Conservation (phyloP, 192 early-diverging fungal genomes). For the Coemansia sp. region DNA sequence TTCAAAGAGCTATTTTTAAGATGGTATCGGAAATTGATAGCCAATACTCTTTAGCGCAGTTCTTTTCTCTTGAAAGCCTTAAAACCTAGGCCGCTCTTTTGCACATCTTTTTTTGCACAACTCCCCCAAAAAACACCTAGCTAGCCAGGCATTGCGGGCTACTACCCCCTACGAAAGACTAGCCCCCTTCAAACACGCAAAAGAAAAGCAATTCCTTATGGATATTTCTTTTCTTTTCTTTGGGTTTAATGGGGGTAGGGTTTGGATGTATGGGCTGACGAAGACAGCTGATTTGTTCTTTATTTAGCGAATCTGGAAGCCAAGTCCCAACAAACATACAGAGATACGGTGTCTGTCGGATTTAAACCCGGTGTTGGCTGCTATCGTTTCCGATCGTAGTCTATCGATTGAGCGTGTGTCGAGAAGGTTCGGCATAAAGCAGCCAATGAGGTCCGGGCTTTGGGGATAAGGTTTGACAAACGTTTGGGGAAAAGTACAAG, state of each 20-base stretch:
- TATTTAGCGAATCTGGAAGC: background rate
- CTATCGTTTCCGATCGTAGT: background rate
- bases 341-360: background rate
- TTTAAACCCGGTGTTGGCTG: background rate
- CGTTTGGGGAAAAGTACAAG: background rate
- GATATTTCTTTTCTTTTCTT: background rate
- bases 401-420: background rate
- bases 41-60: slow-evolving; percentile 29
- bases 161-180: background rate
- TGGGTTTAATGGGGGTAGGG: background rate
- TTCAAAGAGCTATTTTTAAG: no score
- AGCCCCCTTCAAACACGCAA: background rate
- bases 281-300: background rate
- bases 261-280: background rate
- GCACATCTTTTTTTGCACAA: background rate
- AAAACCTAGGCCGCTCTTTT: background rate
- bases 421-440: background rate
- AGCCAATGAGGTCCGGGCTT: background rate
- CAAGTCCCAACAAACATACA: background rate
- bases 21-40: background rate
- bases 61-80: slow-evolving; percentile 7
- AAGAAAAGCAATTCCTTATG: background rate
- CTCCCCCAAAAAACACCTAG: background rate
- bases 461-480: background rate
- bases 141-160: background rate